These are phyloP conservation scores for Pestalotiopsis fici DNA, from an alignment of 2,329 filamentous ascomycete species.

Conservation along the genomic window DNA sequence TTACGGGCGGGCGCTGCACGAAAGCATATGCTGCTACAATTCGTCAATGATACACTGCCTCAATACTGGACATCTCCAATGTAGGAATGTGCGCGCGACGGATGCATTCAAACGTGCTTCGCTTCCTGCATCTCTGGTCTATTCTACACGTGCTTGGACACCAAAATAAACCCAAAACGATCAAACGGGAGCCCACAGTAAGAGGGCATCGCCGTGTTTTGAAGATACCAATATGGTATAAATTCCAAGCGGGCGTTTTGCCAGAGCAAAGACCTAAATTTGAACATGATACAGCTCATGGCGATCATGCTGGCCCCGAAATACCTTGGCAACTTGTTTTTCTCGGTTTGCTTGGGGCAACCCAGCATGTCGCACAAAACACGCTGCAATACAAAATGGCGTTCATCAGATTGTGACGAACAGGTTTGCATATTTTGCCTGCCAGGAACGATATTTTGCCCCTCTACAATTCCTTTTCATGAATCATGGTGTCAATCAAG, in stretches of 20 bases:
- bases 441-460: too few relatives aligned
- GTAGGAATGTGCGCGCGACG: neutral
- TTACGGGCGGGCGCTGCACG: neutral
- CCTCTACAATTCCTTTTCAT: too few relatives aligned
- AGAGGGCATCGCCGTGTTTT: neutral
- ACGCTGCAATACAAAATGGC: neutral
- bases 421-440: too few relatives aligned
- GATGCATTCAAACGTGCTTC: neutral
- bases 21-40: neutral
- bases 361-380: neutral
- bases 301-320: conserved; percentile 8
- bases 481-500: too few relatives aligned
- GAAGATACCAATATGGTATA: neutral
- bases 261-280: conserved; percentile 6
- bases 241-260: neutral
- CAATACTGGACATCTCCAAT: neutral
- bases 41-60: neutral
- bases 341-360: neutral
- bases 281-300: conserved; percentile 12
- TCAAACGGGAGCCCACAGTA: neutral
- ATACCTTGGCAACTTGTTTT: neutral
- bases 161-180: neutral
- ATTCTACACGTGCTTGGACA: neutral
- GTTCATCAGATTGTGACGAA: too few relatives aligned
- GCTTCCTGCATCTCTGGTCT: neutral